Evolutionary conservation across 2,329 filamentous ascomycete species (phyloP).

Genomic region (Colletotrichum filicis): DNA sequence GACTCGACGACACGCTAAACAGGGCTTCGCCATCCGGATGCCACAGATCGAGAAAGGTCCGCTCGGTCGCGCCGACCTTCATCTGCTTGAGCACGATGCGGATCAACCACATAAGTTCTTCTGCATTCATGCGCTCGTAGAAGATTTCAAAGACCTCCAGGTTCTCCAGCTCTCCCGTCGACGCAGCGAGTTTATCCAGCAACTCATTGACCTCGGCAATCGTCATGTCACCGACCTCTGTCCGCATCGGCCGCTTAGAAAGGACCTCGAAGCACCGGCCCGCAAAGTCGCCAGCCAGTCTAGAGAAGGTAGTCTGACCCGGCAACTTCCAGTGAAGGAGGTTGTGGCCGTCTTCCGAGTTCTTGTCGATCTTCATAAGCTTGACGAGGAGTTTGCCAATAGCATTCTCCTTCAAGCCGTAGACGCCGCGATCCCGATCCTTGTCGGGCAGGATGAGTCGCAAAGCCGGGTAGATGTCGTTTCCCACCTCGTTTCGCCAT

Average conservation of each 20-base stretch:
- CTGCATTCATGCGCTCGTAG: conserved; percentile 90
- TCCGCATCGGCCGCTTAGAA: conserved; percentile 82
- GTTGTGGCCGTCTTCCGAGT: conserved; percentile 88
- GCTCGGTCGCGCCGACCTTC: conserved; percentile 83
- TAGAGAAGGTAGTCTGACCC: conserved; percentile 69
- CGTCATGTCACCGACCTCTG: conserved; percentile 79
- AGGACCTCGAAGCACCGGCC: conserved; percentile 89
- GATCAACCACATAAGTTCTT: conserved; percentile 94
- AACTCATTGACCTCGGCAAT: conserved; percentile 91
- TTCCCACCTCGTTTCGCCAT: conserved; percentile 89
- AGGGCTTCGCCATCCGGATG: conserved; percentile 81
- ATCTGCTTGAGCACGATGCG: conserved; percentile 88
- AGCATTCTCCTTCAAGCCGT: conserved; percentile 91
- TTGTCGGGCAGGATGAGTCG: conserved; percentile 93
- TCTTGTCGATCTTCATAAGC: conserved; percentile 89
- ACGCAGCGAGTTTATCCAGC: conserved; percentile 80
- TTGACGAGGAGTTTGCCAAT: conserved; percentile 93
- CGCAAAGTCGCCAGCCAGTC: conserved; percentile 90
- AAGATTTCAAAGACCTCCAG: conserved; percentile 83
- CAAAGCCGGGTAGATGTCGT: conserved; percentile 93
- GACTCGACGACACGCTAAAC: conserved; percentile 91
- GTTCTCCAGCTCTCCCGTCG: conserved; percentile 85
- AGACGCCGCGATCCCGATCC: conserved; percentile 91
- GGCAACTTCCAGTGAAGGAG: conserved; percentile 94
- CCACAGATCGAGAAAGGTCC: conserved; percentile 86